Base-by-base conservation (phyloP, 192 early-diverging fungal genomes). In the Gryganskiella cystojenkinii region DNA sequence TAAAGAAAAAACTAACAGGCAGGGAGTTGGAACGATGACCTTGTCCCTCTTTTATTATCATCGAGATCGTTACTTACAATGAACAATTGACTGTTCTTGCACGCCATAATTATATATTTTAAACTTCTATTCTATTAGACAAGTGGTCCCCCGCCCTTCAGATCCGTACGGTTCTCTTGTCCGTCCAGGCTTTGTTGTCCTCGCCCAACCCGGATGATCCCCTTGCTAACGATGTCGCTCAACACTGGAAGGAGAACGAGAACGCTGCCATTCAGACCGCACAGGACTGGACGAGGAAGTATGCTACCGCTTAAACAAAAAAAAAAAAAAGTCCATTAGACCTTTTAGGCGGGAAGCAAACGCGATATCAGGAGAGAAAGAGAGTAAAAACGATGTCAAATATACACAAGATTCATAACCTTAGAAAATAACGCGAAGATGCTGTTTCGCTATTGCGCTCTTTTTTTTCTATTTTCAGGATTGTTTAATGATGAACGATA, bases 201-300 rank as follows among this genome's bases (percentile, higher is more conserved):
- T 96, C 95, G 11, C 98, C 98, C 49, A 99, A 99, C 71, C 98
- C 98, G 27, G 98, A 99, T 71, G 98, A 99, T 80, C 98, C 98
- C 15, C 85, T 99, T 24, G 96, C 95, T 47, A 99, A 99, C 80
- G 96, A 99, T 71, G 96, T 99, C 68, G 98, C 98, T 19, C 95
- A 98, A 78, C 95, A 97, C 75, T 99, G 98, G 98, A 99, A 99
- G 84, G 93, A 96, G 34, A 92, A 99, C 82, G 95, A 98, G 81
- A 92, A 90, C 72, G 90, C 82, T 40, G 98, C 98, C 34, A 95
- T 99, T 33, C 59, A 61, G 50, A 80, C 67, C 40, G 78, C 76
- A 47, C 80, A 71, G 45, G 83, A 84, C 13, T 82, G 81, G 81
- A 83, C 81, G 47, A 60, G 71, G 49, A 83, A 67, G 56, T 83